Percentiles rank a stretch among this genome's conserved stretches.
Conservation (phyloP, 306 rosid genomes). For the Betula pendula region DNA sequence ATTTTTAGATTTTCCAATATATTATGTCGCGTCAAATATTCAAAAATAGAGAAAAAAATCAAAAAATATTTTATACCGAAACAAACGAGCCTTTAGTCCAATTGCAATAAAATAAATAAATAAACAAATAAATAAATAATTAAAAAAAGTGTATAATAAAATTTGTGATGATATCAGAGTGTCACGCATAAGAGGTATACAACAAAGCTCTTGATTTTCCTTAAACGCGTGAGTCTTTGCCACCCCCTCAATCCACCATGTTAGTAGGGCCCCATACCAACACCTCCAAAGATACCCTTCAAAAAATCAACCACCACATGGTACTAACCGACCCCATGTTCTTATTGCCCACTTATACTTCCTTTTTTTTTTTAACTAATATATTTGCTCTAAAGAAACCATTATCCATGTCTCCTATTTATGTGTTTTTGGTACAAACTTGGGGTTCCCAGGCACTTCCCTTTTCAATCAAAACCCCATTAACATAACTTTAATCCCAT, state of each 20-base stretch:
- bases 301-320: constrained; percentile 61
- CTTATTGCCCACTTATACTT: constrained; percentile 30
- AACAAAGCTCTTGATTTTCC: constrained; percentile 17
- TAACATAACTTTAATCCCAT: constrained; percentile 8
- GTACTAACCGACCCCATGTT: constrained; percentile 51
- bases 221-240: constrained; percentile 34
- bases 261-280: constrained; percentile 57
- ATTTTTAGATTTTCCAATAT: too few relatives aligned
- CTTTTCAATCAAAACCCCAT: constrained; percentile 17
- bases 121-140: too few relatives aligned
- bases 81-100: too few relatives aligned
- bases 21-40: too few relatives aligned
- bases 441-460: constrained; percentile 49
- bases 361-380: background rate
- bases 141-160: too few relatives aligned
- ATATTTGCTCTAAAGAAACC: background rate
- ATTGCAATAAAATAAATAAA: too few relatives aligned
- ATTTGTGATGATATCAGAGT: too few relatives aligned
- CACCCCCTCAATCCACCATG: constrained; percentile 38
- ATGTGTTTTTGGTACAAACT: background rate
- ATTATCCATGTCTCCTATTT: background rate
- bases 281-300: constrained; percentile 48
- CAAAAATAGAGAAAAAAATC: too few relatives aligned
- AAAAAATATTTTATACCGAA: too few relatives aligned
- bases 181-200: too few relatives aligned